A percentile compares a stretch with the other conserved stretches of the same genome.
These are phyloP conservation scores for Kazachstania bromeliacearum DNA, from an alignment of 805 yeast genomes.

Conservation along the genomic window DNA sequence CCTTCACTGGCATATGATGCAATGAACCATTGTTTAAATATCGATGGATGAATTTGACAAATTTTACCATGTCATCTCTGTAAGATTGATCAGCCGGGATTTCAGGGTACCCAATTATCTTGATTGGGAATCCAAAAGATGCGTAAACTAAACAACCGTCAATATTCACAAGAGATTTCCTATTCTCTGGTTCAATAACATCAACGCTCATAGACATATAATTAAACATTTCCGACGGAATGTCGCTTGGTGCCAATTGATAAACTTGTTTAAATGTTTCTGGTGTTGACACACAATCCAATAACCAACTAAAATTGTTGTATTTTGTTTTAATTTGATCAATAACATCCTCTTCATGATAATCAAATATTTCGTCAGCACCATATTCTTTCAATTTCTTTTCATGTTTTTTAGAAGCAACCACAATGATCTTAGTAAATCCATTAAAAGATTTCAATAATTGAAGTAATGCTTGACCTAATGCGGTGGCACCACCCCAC, in stretches of 20 bases:
- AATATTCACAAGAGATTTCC: constrained; percentile 24
- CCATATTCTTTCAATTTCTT: constrained; percentile 35
- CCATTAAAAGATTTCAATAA: constrained; percentile 39
- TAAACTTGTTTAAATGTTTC: constrained; percentile 26
- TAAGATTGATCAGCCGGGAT: constrained; percentile 17
- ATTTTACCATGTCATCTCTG: constrained; percentile 16
- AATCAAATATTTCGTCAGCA: constrained; percentile 41
- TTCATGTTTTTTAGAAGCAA: constrained; percentile 39
- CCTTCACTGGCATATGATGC: constrained; percentile 26
- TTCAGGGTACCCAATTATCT: constrained; percentile 17
- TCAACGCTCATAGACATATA: constrained; percentile 10
- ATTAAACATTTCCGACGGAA: constrained; percentile 29
- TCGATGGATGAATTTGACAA: constrained; percentile 13
- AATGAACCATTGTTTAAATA: constrained; percentile 17
- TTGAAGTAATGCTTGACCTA: constrained; percentile 50
- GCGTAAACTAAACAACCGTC: constrained; percentile 30
- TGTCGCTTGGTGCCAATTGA: constrained; percentile 24
- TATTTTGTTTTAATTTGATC: constrained; percentile 31
- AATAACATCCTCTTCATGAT: constrained; percentile 35
- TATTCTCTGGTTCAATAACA: constrained; percentile 14
- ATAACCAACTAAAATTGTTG: constrained; percentile 20
- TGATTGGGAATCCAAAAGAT: constrained; percentile 27
- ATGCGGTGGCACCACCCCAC: constrained; percentile 59
- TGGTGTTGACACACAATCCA: constrained; percentile 25
- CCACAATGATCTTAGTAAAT: constrained; percentile 33